These are phyloP conservation scores for Phytophthora niederhauseri DNA, from an alignment of 352 stramenopile species.

Conservation along the genomic window DNA sequence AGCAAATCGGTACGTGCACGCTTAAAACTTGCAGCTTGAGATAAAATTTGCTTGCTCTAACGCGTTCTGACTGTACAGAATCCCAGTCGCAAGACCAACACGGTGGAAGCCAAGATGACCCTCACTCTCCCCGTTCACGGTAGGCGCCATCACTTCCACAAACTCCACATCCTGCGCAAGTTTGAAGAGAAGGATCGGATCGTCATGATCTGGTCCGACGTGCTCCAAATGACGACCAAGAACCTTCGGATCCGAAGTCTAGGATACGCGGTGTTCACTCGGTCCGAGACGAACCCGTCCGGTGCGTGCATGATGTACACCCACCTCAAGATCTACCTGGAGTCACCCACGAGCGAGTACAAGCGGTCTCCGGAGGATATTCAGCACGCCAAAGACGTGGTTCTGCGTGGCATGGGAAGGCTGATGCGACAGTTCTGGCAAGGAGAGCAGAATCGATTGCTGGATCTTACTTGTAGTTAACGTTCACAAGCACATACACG, in stretches of 20 bases:
- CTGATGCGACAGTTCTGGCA: constrained; percentile 27
- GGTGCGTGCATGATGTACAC: constrained; percentile 18
- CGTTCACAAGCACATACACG: no score
- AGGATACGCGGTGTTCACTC: constrained; percentile 18
- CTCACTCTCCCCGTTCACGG: neutral
- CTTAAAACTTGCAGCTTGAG: no score
- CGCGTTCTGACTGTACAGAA: neutral
- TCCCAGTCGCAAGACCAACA: constrained; percentile 17
- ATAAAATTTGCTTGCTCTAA: neutral
- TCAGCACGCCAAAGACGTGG: constrained; percentile 17
- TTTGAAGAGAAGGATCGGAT: constrained; percentile 18
- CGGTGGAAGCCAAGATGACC: constrained; percentile 1
- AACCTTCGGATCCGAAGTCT: constrained; percentile 12
- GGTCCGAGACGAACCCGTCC: constrained; percentile 1
- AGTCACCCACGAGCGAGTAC: neutral
- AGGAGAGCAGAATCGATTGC: constrained; percentile 17
- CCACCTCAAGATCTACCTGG: constrained; percentile 19
- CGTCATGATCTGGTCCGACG: constrained; percentile 23
- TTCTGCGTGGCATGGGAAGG: constrained; percentile 9
- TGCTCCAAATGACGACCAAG: constrained; percentile 20
- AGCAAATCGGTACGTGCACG: constrained; percentile 19
- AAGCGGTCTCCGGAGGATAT: constrained; percentile 4
- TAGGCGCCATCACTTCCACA: constrained; percentile 8
- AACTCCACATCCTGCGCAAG: constrained; percentile 25
- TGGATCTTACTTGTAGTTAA: constrained; percentile 5